Evolutionary conservation across 306 rosid species (phyloP).

Genomic region (Dalbergia oliveri): DNA sequence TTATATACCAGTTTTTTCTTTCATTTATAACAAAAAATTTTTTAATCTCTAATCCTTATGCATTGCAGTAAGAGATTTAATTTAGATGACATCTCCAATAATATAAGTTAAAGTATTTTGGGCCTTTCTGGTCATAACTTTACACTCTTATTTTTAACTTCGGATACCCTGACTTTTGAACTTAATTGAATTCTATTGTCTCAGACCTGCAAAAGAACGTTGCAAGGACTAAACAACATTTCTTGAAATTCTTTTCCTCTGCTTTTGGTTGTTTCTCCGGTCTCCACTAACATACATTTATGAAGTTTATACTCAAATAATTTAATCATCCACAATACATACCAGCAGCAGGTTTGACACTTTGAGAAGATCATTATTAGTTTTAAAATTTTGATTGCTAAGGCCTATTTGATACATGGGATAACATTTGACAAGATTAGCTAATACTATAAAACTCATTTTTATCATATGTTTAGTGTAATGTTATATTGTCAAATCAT

Average conservation of each 20-base stretch:
- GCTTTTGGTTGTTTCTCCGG: not conserved
- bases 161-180: not conserved
- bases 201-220: not conserved
- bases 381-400: no score
- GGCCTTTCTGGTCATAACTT: not conserved
- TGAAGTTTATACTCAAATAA: not conserved
- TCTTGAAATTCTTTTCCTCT: not conserved
- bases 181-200: not conserved
- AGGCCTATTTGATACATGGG: no score
- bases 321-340: no score
- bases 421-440: no score
- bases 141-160: not conserved
- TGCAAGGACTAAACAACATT: not conserved
- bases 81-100: not conserved
- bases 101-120: slow-evolving; percentile 10
- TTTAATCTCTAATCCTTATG: slow-evolving; percentile 14
- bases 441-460: no score
- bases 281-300: not conserved
- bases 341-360: no score
- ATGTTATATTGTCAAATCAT: no score
- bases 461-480: no score
- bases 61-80: not conserved
- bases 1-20: not conserved
- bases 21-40: not conserved
- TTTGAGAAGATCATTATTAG: no score